Percentiles rank a stretch among this genome's conserved stretches.
phyloP scores from a whole-genome alignment of 352 stramenopile species.

The Thraustochytrium sp. region DNA sequence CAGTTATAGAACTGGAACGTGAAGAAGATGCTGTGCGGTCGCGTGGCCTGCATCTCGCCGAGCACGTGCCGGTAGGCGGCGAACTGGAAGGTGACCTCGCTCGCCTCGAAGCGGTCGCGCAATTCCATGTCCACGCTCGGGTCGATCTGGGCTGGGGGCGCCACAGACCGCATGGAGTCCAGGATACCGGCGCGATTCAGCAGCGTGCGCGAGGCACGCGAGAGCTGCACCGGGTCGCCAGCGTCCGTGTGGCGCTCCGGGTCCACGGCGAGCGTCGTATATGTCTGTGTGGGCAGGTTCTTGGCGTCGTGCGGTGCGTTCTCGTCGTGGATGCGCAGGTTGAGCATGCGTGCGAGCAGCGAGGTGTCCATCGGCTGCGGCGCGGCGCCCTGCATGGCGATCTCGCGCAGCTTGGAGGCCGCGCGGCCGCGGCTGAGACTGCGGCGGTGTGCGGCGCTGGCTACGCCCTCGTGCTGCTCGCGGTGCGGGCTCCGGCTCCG shows the following conservation, averaged over 20 bases:
- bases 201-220: constrained; percentile 69
- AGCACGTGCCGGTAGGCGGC: constrained; percentile 63
- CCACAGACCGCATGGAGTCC: constrained; percentile 50
- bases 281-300: not conserved
- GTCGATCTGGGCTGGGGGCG: not conserved
- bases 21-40: constrained; percentile 68
- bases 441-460: not conserved
- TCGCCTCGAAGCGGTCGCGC: constrained; percentile 63
- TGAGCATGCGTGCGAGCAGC: not conserved
- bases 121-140: constrained; percentile 54
- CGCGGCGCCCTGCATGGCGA: not conserved
- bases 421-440: not conserved
- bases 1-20: constrained; percentile 87
- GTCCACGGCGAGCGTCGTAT: not conserved
- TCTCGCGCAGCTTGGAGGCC: not conserved
- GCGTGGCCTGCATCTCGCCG: constrained; percentile 1
- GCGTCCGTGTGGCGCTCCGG: not conserved
- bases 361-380: not conserved
- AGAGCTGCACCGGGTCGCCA: constrained; percentile 58
- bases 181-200: constrained; percentile 73
- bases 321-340: constrained; percentile 1
- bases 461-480: too few relatives aligned
- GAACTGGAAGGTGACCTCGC: constrained; percentile 83
- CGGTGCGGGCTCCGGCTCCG: too few relatives aligned
- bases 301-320: not conserved